Evolutionary conservation across 2,329 filamentous ascomycete genomes (phyloP).

Genomic region (Lojkania enalia): DNA sequence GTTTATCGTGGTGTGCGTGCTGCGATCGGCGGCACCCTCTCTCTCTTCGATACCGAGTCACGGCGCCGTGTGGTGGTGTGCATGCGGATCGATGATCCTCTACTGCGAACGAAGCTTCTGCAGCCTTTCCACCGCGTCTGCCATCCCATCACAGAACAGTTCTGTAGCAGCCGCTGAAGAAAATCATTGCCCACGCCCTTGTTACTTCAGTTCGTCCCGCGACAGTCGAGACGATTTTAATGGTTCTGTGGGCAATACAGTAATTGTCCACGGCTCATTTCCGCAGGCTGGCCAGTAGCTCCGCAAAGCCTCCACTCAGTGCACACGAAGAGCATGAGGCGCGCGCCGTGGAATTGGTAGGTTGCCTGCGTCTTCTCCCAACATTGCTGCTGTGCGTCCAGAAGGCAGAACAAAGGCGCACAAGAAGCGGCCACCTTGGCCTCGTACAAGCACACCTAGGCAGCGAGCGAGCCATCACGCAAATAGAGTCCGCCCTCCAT

Average conservation of each 20-base stretch:
- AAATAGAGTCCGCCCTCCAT: background rate
- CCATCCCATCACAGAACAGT: background rate
- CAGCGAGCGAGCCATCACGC: background rate
- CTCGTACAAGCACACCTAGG: background rate
- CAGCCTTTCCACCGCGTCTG: background rate
- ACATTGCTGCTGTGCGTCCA: background rate
- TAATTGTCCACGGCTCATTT: too few relatives aligned
- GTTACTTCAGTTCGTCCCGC: background rate
- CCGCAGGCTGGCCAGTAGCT: too few relatives aligned
- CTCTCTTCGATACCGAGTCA: background rate
- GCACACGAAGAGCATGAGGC: too few relatives aligned
- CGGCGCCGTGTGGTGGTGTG: background rate
- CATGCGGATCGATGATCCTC: background rate
- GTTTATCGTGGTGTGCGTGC: slow-evolving; percentile 5
- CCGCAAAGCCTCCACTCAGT: too few relatives aligned
- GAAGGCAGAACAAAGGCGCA: background rate
- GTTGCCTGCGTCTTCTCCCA: background rate
- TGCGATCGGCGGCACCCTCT: background rate
- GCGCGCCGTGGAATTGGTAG: too few relatives aligned
- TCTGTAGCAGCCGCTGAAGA: background rate
- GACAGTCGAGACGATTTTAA: background rate
- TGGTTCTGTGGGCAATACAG: too few relatives aligned
- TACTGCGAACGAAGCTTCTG: background rate
- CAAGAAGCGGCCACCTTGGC: background rate
- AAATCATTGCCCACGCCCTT: too few relatives aligned